A percentile compares a stretch with the other conserved stretches of the same genome.
These are phyloP conservation scores for Naganishia kalamii DNA, from an alignment of 768 basidiomycete species.

Conservation along the genomic window DNA sequence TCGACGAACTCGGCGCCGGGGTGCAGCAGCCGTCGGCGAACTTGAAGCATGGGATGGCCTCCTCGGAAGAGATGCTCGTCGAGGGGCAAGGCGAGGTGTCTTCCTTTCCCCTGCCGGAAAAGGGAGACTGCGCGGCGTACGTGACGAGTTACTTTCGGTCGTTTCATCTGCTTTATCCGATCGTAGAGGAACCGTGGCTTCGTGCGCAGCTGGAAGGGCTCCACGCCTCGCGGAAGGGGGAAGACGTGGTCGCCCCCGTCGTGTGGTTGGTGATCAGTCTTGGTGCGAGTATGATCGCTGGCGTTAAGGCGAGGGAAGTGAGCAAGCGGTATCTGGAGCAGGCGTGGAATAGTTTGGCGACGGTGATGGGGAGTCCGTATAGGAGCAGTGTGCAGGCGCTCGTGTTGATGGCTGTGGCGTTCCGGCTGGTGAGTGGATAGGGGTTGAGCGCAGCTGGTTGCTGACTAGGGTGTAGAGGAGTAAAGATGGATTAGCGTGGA, in stretches of 20 bases:
- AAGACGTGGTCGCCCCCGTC: not conserved
- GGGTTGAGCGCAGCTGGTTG: not conserved
- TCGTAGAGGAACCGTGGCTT: not conserved
- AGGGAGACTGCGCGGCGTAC: not conserved
- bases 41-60: not conserved
- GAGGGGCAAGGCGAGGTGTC: not conserved
- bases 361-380: not conserved
- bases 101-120: not conserved
- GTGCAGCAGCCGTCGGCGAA: not conserved
- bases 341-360: not conserved
- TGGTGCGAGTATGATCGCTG: not conserved
- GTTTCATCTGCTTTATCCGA: not conserved
- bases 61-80: not conserved
- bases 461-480: not conserved
- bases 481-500: not conserved
- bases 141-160: not conserved
- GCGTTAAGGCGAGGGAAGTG: not conserved
- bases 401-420: constrained; percentile 1
- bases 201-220: not conserved
- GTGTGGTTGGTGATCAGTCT: not conserved
- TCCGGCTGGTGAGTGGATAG: constrained; percentile 1
- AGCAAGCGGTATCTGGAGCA: not conserved
- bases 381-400: not conserved
- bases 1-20: not conserved
- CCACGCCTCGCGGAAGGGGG: not conserved